Evolutionary conservation across 2,329 filamentous ascomycete species (phyloP).

Genomic region (Microdochium nivale): DNA sequence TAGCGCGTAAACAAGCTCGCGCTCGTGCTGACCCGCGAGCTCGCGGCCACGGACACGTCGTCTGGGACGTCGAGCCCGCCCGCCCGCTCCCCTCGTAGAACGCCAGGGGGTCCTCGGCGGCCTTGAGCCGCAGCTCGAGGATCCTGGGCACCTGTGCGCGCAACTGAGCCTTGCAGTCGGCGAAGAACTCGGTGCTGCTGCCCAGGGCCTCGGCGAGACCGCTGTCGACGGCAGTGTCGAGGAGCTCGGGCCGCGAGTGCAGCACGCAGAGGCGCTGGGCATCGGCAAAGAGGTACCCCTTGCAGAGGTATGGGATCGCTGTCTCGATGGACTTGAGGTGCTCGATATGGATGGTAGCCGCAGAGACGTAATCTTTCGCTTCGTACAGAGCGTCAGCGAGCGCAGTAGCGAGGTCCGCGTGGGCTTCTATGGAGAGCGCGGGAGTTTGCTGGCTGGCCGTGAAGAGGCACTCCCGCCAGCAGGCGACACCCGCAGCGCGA

Average conservation of each 20-base stretch:
- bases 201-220: conserved; percentile 75
- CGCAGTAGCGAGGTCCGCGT: conserved; percentile 59
- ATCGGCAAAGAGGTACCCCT: conserved; percentile 78
- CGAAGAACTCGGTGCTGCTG: conserved; percentile 79
- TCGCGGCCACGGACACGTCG: conserved; percentile 81
- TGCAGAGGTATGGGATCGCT: conserved; percentile 73
- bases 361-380: conserved; percentile 72
- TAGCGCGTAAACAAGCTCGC: conserved; percentile 92
- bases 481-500: conserved; percentile 61
- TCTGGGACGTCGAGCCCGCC: conserved; percentile 69
- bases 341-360: conserved; percentile 72
- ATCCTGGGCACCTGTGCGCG: conserved; percentile 80
- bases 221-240: conserved; percentile 62
- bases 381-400: conserved; percentile 76
- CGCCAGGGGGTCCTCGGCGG: conserved; percentile 73
- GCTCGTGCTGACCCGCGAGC: conserved; percentile 69
- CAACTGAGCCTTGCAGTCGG: conserved; percentile 84
- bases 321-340: conserved; percentile 65
- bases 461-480: conserved; percentile 88
- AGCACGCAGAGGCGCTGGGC: conserved; percentile 71
- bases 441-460: conserved; percentile 60
- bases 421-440: conserved; percentile 48
- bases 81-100: conserved; percentile 76
- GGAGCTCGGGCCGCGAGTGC: conserved; percentile 49
- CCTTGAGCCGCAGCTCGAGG: conserved; percentile 70